These are phyloP conservation scores for Yamadazyma siamensis DNA, from an alignment of 1,139 yeast genomes.

Conservation along the genomic window DNA sequence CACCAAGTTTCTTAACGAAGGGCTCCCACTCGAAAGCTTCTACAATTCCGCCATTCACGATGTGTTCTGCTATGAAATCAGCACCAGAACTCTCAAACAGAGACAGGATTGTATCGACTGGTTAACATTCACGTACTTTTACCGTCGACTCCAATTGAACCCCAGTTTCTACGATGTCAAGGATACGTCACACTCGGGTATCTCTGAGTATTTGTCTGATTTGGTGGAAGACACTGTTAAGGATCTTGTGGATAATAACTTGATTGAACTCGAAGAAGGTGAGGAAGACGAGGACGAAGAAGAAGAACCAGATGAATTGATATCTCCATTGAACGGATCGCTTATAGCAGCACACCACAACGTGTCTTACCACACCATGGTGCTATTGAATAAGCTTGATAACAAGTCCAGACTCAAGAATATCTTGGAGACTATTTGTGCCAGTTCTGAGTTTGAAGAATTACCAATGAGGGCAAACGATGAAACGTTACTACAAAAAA, in stretches of 20 bases:
- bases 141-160: constrained; percentile 72
- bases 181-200: constrained; percentile 60
- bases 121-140: constrained; percentile 82
- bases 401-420: constrained; percentile 58
- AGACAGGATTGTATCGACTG: constrained; percentile 90
- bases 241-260: constrained; percentile 58
- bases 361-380: constrained; percentile 64
- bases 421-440: constrained; percentile 61
- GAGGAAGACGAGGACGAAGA: constrained; percentile 32
- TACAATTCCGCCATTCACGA: constrained; percentile 60
- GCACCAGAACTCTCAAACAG: constrained; percentile 57
- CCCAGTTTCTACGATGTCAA: constrained; percentile 85
- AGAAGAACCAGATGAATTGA: constrained; percentile 37
- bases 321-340: constrained; percentile 65
- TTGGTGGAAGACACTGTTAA: constrained; percentile 70
- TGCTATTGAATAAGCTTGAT: constrained; percentile 50
- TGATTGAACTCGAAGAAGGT: constrained; percentile 56
- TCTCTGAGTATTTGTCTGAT: constrained; percentile 81
- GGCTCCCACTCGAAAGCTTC: constrained; percentile 83
- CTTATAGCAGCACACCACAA: constrained; percentile 74
- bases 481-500: constrained; percentile 31
- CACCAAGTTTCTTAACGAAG: constrained; percentile 64
- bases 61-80: constrained; percentile 66
- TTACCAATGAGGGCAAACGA: constrained; percentile 66
- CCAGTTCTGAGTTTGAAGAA: constrained; percentile 67